Conservation (phyloP, 2,329 filamentous ascomycete genomes). For the Fusarium globosum region DNA sequence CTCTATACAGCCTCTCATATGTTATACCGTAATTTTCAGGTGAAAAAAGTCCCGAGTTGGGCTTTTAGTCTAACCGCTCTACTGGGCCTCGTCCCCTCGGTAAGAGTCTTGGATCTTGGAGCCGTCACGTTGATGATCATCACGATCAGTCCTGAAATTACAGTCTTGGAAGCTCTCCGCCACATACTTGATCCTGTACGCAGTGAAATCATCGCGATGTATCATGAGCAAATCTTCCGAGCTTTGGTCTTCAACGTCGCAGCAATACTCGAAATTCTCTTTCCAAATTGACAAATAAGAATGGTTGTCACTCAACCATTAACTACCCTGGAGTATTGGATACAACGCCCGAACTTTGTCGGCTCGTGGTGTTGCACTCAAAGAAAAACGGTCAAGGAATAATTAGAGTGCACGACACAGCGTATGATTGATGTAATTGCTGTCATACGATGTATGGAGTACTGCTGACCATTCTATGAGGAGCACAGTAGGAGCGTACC, state of each 20-base stretch:
- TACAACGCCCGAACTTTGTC: background rate
- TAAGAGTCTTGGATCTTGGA: background rate
- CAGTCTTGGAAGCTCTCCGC: background rate
- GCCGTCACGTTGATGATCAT: conserved; percentile 8
- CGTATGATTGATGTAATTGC: background rate
- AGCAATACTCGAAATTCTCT: background rate
- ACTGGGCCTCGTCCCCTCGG: background rate
- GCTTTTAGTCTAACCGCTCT: background rate
- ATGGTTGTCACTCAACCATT: background rate
- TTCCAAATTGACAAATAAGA: background rate
- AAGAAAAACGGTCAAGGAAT: background rate
- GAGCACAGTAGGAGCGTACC: background rate
- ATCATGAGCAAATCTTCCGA: no score
- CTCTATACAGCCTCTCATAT: conserved; percentile 10
- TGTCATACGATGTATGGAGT: background rate
- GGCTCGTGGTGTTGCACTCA: background rate
- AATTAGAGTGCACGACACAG: background rate
- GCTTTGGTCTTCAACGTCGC: background rate
- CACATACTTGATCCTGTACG: background rate
- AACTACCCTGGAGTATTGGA: background rate
- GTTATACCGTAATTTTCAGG: background rate
- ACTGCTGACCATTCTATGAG: background rate
- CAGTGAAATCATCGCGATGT: background rate
- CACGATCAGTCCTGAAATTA: background rate
- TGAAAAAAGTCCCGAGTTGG: background rate